Conservation (phyloP, 805 yeast genomes). For the Jamesozyma lodderae region DNA sequence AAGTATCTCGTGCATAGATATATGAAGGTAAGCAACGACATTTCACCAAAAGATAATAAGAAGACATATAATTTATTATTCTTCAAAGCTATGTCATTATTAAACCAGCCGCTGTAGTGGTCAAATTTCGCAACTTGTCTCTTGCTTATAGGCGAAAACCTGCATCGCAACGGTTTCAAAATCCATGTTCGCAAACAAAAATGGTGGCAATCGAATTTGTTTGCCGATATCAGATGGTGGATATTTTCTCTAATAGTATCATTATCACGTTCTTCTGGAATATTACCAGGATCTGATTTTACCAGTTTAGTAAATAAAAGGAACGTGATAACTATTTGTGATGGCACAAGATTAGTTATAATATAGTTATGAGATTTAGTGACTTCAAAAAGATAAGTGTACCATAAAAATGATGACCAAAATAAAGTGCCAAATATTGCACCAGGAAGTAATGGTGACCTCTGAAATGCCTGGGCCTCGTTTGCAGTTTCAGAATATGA, state of each 20-base stretch:
- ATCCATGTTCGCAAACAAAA: conserved; percentile 70
- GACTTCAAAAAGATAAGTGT: conserved; percentile 41
- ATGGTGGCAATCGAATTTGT: conserved; percentile 63
- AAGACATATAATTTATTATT: conserved; percentile 72
- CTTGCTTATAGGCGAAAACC: conserved; percentile 50
- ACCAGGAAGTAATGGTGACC: conserved; percentile 73
- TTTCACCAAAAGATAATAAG: conserved; percentile 32
- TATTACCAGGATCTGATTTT: conserved; percentile 73
- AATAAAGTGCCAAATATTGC: conserved; percentile 61
- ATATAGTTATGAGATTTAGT: no score
- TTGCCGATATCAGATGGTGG: conserved; percentile 44
- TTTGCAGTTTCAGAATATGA: conserved; percentile 21
- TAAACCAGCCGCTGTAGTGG: conserved; percentile 93
- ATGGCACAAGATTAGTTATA: background rate
- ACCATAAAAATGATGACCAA: conserved; percentile 54
- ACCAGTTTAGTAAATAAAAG: conserved; percentile 38
- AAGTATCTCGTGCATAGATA: background rate
- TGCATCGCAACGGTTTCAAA: conserved; percentile 72
- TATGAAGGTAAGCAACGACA: background rate
- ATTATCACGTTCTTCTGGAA: conserved; percentile 48
- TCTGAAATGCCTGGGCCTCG: conserved; percentile 35
- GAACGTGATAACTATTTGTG: background rate
- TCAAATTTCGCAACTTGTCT: conserved; percentile 73
- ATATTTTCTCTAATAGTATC: conserved; percentile 40
- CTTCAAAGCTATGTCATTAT: conserved; percentile 77